These are phyloP conservation scores for Torulaspora delbrueckii DNA, from an alignment of 805 yeast genomes.

Conservation along the genomic window DNA sequence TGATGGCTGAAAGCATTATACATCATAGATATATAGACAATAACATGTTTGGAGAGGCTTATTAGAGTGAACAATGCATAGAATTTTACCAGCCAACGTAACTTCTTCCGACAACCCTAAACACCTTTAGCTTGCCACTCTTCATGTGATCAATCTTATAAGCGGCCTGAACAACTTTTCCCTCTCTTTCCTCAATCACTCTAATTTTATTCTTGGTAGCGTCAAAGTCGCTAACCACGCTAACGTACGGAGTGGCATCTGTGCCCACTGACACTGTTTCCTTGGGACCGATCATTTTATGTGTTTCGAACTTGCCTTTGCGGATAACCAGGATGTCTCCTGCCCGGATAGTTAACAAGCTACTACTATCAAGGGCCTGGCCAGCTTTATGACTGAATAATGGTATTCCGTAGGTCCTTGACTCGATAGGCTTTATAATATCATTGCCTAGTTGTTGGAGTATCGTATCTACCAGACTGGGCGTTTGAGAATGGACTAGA, in stretches of 20 bases:
- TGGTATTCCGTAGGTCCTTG: constrained; percentile 60
- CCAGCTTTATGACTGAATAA: constrained; percentile 49
- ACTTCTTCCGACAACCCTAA: constrained; percentile 69
- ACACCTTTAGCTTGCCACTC: constrained; percentile 74
- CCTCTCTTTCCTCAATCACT: constrained; percentile 56
- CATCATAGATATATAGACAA: not conserved
- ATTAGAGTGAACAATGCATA: not conserved
- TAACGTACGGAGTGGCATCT: constrained; percentile 48
- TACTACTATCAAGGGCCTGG: constrained; percentile 44
- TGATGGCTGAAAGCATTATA: not conserved
- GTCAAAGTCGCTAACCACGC: constrained; percentile 71
- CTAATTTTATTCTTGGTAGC: constrained; percentile 61
- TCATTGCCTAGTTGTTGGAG: constrained; percentile 37
- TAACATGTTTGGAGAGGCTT: not conserved
- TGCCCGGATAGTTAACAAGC: constrained; percentile 59
- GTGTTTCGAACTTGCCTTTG: constrained; percentile 68
- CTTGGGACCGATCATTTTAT: constrained; percentile 46
- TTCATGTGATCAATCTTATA: constrained; percentile 69
- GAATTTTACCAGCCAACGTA: constrained; percentile 61
- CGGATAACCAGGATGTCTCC: constrained; percentile 82
- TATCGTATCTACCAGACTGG: constrained; percentile 35
- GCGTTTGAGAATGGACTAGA: constrained; percentile 28
- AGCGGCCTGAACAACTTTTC: constrained; percentile 53
- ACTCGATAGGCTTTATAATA: constrained; percentile 55
- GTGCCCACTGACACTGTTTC: constrained; percentile 55